phyloP scores from a whole-genome alignment of 768 basidiomycete species.

The Thelephora aurantiotincta region DNA sequence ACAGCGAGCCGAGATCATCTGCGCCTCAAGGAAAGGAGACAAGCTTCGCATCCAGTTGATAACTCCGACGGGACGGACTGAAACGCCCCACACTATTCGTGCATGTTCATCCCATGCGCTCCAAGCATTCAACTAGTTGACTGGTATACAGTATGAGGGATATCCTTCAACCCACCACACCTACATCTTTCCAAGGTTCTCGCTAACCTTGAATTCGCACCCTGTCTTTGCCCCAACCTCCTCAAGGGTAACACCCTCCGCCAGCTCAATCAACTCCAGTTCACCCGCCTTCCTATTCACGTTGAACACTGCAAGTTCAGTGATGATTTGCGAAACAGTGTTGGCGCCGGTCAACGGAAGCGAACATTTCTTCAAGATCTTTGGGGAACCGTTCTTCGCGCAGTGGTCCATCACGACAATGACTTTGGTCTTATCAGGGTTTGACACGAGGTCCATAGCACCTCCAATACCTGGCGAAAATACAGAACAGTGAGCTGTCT shows the following conservation, averaged over 20 bases:
- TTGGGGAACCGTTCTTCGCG: slow-evolving; percentile 80
- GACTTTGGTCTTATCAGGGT: slow-evolving; percentile 89
- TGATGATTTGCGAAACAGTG: slow-evolving; percentile 83
- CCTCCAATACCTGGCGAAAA: slow-evolving; percentile 73
- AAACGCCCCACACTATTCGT: too few relatives aligned
- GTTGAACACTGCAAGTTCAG: slow-evolving; percentile 83
- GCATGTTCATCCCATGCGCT: too few relatives aligned
- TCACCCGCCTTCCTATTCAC: slow-evolving; percentile 66
- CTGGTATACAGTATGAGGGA: too few relatives aligned
- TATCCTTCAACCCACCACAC: neutral
- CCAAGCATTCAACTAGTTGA: too few relatives aligned
- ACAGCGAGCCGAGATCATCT: too few relatives aligned
- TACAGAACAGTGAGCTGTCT: too few relatives aligned
- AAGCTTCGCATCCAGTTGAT: too few relatives aligned
- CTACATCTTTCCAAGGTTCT: slow-evolving; percentile 18
- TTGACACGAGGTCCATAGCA: slow-evolving; percentile 95
- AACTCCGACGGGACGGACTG: too few relatives aligned
- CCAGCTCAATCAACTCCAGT: slow-evolving; percentile 67
- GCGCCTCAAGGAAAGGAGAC: too few relatives aligned
- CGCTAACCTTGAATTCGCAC: slow-evolving; percentile 58
- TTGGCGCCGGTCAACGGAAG: slow-evolving; percentile 84
- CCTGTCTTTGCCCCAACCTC: slow-evolving; percentile 82
- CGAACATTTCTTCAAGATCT: slow-evolving; percentile 69
- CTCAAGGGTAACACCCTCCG: slow-evolving; percentile 72
- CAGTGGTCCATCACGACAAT: slow-evolving; percentile 85